Base-by-base conservation (phyloP, 306 rosid genomes). In the Medicago arabica region DNA sequence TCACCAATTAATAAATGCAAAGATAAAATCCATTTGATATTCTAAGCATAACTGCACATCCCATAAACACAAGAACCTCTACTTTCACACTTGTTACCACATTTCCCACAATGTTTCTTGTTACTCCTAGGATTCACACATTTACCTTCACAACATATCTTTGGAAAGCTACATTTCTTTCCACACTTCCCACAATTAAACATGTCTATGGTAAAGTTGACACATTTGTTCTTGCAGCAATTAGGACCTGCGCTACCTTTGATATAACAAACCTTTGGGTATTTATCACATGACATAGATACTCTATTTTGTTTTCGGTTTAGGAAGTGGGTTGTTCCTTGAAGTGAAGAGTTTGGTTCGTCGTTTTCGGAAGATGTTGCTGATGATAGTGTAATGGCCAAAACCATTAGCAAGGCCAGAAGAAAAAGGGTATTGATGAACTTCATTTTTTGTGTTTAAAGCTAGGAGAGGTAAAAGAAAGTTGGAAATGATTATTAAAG, bases 41-140 rank as follows among this genome's bases (percentile, higher is more conserved):
- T 67, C 78, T 83, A 85, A 0, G 95, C 93, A 46, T 90, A 90
- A 81, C 83, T 88, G 78, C 96, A 90, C 91, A 90, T 86, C 3
- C 93, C 96, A 39, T 77, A 85, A 64, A 75, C 76, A 39, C 96
- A 90, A 0, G 83, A 72, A 9, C 77, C 80, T 40, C 70, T 82
- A 55, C 44, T 75, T 8, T 71, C 41, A 72, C 96, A 90, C 71
- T 75, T 85, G 80, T 85, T 88, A 28, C 84, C 85, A 81, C 96
- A 90, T 46, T 81, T 78, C 46, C 96, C 93, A 69, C 96, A 90
- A 54, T 90, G 86, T 16, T 82, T 83, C 75, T 75, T 39, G 47
- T 85, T 79, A 19, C 73, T 72, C 72, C 60, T 82, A 0, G 91
- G 83, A n/a, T 80, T 90, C 82, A 88, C 91, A n/a, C 96, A 90